Evolutionary conservation across 2,329 filamentous ascomycete species (phyloP).

Genomic region (Cryphonectria japonica): DNA sequence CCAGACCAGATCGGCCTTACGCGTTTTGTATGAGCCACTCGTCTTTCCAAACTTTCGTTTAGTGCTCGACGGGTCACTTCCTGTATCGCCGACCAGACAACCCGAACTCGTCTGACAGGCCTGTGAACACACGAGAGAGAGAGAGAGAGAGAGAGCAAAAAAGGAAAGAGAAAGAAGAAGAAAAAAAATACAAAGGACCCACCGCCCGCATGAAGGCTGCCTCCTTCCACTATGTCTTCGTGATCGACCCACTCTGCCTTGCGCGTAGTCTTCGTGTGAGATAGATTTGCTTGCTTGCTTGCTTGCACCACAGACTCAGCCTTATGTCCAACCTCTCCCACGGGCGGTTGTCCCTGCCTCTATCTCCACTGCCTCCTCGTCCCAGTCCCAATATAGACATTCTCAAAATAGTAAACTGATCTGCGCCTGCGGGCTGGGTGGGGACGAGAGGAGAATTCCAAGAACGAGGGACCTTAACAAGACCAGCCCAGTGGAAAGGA

Average conservation of each 20-base stretch:
- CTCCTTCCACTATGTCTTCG: background rate
- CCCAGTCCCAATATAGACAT: background rate
- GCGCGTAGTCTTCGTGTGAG: background rate
- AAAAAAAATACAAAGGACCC: background rate
- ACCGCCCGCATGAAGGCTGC: background rate
- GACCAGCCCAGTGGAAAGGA: background rate
- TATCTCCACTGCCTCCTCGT: background rate
- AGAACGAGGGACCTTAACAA: background rate
- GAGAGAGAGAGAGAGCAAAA: background rate
- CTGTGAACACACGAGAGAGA: background rate
- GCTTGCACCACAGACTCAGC: background rate
- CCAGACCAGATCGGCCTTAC: background rate
- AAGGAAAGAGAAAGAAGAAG: too few relatives aligned
- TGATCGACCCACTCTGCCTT: background rate
- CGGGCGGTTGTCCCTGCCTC: background rate
- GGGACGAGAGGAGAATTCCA: background rate
- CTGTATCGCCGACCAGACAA: background rate
- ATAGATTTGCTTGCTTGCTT: background rate
- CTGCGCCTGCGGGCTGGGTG: background rate
- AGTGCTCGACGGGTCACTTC: background rate
- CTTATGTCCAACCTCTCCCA: background rate
- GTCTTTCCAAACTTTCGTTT: background rate
- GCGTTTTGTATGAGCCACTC: background rate
- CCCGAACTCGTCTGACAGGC: background rate
- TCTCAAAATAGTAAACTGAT: slow-evolving; percentile 1